Base-by-base conservation (phyloP, 306 rosid genomes). In the Dryas octopetala region DNA sequence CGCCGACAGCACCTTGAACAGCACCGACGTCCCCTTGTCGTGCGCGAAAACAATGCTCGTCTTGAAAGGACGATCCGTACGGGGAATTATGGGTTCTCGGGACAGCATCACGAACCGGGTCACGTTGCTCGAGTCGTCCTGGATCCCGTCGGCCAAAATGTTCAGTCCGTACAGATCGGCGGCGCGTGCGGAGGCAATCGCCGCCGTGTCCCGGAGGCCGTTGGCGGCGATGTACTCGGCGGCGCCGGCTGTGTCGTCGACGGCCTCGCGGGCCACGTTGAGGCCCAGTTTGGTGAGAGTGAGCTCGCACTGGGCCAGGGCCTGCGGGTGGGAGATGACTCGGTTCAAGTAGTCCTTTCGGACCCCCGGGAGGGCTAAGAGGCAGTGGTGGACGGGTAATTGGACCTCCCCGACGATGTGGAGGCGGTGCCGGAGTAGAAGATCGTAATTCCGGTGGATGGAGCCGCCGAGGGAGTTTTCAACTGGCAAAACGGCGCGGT, bases 341-440 rank as follows among this genome's bases (percentile, higher is more conserved):
- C 98, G 86, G 76, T 73, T 89, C 17, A 95, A 79, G 74, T 76
- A 95, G 16, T 95, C 97, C 17, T 90, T 91, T 0, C 96, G 80
- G 58, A 90, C 87, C 3, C 97, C 96, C 0, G 98, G 98, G 17
- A 91, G 86, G 1, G 98, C 90, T 1, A 95, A 76, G 46, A 95
- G 98, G 84, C 98, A 95, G 93, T 95, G 98, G 70, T 95, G 97
- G 6, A 95, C 98, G 0, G 97, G 90, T 4, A 91, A 81, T 55
- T 95, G 98, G 6, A 95, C 98, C 78, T 95, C 97, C 3, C 97
- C 98, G 58, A 95, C 98, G 83, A 95, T 95, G 80, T 95, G 98
- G 74, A 95, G 98, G 9, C 97, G 96, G 79, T 95, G 98, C 9
- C 98, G 96, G 81, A 95, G 98, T 50, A 95, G 89, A 65, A 95